phyloP scores from a whole-genome alignment of 345 rosid species.

The Geranium rotundifolium region DNA sequence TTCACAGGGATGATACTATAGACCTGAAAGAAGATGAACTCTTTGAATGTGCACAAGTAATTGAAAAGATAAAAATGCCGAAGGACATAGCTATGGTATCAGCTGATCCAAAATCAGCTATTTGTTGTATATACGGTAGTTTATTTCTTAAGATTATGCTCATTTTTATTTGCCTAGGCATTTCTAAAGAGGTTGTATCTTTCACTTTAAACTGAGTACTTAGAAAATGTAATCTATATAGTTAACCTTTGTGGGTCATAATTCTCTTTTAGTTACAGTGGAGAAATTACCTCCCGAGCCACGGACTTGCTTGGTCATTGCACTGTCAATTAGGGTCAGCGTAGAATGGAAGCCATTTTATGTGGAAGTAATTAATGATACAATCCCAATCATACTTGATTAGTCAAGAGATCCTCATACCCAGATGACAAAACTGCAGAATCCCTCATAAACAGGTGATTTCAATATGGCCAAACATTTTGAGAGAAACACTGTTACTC shows the following conservation, averaged over 20 bases:
- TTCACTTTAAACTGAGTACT: not conserved
- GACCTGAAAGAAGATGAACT: conserved; percentile 15
- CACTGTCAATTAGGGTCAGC: not conserved
- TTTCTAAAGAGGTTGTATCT: not conserved
- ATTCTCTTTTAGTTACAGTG: no score
- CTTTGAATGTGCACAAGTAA: conserved; percentile 11
- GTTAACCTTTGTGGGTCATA: no score
- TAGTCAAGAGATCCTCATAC: no score
- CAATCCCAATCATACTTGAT: no score
- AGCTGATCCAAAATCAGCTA: conserved; percentile 54
- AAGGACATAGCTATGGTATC: conserved; percentile 33
- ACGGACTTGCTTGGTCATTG: not conserved
- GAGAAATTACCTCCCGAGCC: not conserved
- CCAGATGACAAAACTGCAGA: no score
- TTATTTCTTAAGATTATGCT: not conserved
- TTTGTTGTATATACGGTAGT: conserved; percentile 1
- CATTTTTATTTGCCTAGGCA: not conserved
- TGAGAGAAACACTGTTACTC: no score
- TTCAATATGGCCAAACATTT: no score
- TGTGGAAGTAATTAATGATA: not conserved
- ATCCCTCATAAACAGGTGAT: no score
- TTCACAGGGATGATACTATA: conserved; percentile 18
- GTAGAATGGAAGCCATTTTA: not conserved
- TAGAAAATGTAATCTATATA: no score
- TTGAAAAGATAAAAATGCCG: conserved; percentile 32